Conservation (phyloP, 2,329 filamentous ascomycete species). For the Exophiala dermatitidis region DNA sequence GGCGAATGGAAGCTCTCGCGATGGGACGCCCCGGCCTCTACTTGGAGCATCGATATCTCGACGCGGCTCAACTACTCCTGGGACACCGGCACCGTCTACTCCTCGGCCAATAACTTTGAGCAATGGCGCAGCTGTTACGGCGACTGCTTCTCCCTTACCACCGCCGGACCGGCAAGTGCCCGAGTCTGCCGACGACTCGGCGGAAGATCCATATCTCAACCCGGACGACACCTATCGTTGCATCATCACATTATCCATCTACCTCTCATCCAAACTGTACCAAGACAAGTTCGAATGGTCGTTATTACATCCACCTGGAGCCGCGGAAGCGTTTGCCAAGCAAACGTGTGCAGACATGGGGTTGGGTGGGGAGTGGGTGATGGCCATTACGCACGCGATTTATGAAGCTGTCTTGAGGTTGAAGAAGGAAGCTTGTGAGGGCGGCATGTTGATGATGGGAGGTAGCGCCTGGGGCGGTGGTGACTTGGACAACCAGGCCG, state of each 20-base stretch:
- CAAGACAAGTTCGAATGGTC: conserved; percentile 99
- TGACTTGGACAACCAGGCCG: conserved; percentile 83
- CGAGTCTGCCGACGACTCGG: conserved; percentile 8
- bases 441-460: conserved; percentile 67
- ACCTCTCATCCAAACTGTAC: conserved; percentile 83
- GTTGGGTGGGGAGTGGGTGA: conserved; percentile 84
- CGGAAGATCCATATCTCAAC: conserved; percentile 51
- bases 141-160: conserved; percentile 58
- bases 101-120: conserved; percentile 42
- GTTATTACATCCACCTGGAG: conserved; percentile 79
- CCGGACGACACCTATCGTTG: conserved; percentile 93
- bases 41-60: conserved; percentile 23
- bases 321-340: conserved; percentile 85
- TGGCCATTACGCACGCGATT: conserved; percentile 89
- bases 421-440: conserved; percentile 95
- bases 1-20: conserved; percentile 42
- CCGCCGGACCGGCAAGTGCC: conserved; percentile 26
- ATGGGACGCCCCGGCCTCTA: conserved; percentile 42
- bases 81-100: conserved; percentile 38
- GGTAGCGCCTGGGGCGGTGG: conserved; percentile 47
- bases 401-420: conserved; percentile 87
- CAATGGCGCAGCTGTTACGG: conserved; percentile 50
- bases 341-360: conserved; percentile 89
- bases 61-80: conserved; percentile 25
- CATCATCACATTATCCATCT: conserved; percentile 83